Evolutionary conservation across 176 grass and related monocot species (phyloP), one percentile per base, ranked within the genome.

Genomic region (Lolium perenne): DNA sequence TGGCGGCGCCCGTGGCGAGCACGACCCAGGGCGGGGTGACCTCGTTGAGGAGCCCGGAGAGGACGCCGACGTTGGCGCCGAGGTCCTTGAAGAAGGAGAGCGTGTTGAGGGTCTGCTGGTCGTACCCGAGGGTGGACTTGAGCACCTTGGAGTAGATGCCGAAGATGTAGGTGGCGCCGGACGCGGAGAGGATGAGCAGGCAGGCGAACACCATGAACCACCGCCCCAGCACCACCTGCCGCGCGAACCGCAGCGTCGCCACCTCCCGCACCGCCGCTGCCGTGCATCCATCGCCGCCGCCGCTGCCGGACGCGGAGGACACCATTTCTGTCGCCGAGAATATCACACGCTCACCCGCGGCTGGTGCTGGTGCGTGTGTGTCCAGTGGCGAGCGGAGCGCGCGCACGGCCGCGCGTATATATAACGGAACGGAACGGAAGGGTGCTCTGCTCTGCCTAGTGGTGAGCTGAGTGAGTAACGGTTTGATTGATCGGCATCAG

Each of bases 1-100:
- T 90, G 87, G 10, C 90, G 53, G 93, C 90, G 74, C 90, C 93
- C 14, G 73, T 80, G 82, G 87, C 23, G 8, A 94, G 93, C 51
- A 94, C 93, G 10, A 94, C 93, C 93, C 87, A 92, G 20, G 93
- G 90, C 32, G 93, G 93, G 12, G 87, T 90, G 6, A 94, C 90
- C 90, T 94, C 93, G 79, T 94, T 92, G 93, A 94, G 92, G 68
- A 94, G 93, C 0, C 93, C 93, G 1, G 93, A 94, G n/a, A 94
- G 3, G 79, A 90, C 17, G 55, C 89, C 84, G 65, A 90, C 65
- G 74, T 86, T 90, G 84, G 65, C 84, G 80, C 89, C 89, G 3
- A 90, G 71, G 80, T 90, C 89, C 84, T 90, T 90, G 89, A 90
- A 90, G 89, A 90, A 90, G 73, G 84, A 87, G 11, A 94, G 87